Base-by-base conservation (phyloP, 306 rosid species). In the Prunus kanzakura region DNA sequence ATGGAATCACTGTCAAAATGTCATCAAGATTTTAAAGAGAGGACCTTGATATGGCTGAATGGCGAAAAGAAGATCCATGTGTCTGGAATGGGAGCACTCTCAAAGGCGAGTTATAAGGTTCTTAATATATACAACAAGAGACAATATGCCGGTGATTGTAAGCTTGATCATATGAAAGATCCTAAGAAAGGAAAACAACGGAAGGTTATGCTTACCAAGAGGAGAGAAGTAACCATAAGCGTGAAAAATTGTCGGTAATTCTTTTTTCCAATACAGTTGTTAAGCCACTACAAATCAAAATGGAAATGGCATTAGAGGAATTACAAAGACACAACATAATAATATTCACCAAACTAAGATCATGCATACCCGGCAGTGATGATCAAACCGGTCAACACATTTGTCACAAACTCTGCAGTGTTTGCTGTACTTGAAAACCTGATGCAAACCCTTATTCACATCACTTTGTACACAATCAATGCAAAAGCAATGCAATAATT, bases 331-430 rank as follows among this genome's bases (percentile, higher is more conserved):
- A 69, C 46, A 69, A 51, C 61, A 47, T 76, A 11, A 69, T 4
- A n/a, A 50, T 32, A 69, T 57, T 49, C 73, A 68, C 50, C 41
- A 54, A 82, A 76, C 22, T 51, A 54, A 66, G 54, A 81, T 52
- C 5, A 22, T 8, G 45, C 81, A 55, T 95, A 95, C 99, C 86
- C 97, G 82, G 97, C 99, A 95, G 77, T 95, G 99, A 88, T 95
- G 99, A 86, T 95, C 99, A 78, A 95, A 95, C 50, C 80, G 78
- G 77, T 95, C 97, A 46, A 95, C 97, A 63, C 99, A 95, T 81
- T 95, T 95, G 80, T 95, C 99, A 76, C 99, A 95, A 79, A 95
- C 97, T 82, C 99, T 76, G 79, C 99, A 95, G 77, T 95, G 99
- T 84, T 95, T 95, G 86, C 99, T 92, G 81, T 91, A 92, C 84